Percentiles rank a stretch among this genome's conserved stretches.
phyloP scores from a whole-genome alignment of 2,329 filamentous ascomycete genomes.

The Meredithiella fracta region DNA sequence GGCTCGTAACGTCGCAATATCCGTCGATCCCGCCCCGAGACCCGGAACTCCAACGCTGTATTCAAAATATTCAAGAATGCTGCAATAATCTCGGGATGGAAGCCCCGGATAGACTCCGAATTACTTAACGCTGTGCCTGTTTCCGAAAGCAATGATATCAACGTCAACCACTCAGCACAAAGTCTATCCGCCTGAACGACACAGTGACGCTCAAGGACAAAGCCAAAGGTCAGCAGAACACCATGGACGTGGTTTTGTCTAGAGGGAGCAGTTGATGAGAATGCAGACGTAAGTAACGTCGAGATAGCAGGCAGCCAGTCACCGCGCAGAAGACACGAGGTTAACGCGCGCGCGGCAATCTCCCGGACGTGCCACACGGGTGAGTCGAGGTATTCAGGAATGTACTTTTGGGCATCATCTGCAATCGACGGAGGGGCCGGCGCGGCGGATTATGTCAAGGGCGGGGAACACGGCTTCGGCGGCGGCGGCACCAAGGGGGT shows the following conservation, averaged over 20 bases:
- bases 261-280: constrained; percentile 17
- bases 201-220: constrained; percentile 36
- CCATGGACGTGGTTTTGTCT: constrained; percentile 42
- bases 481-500: constrained; percentile 22
- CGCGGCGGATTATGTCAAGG: constrained; percentile 62
- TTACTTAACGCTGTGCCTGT: constrained; percentile 9
- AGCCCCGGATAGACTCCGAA: constrained; percentile 20
- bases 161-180: constrained; percentile 4
- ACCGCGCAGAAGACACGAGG: constrained; percentile 40
- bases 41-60: constrained; percentile 10
- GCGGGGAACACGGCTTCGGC: constrained; percentile 67
- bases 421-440: constrained; percentile 43
- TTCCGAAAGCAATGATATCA: constrained; percentile 2
- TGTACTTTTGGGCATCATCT: constrained; percentile 37
- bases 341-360: constrained; percentile 59
- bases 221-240: constrained; percentile 37
- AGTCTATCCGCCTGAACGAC: constrained; percentile 30
- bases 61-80: constrained; percentile 6
- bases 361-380: constrained; percentile 68
- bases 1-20: neutral
- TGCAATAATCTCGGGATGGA: constrained; percentile 4
- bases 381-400: constrained; percentile 48
- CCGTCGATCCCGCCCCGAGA: neutral
- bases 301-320: constrained; percentile 27
- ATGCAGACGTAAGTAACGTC: constrained; percentile 21